Evolutionary conservation across 257 asterid species (phyloP).

Genomic region (Solanum pennellii): DNA sequence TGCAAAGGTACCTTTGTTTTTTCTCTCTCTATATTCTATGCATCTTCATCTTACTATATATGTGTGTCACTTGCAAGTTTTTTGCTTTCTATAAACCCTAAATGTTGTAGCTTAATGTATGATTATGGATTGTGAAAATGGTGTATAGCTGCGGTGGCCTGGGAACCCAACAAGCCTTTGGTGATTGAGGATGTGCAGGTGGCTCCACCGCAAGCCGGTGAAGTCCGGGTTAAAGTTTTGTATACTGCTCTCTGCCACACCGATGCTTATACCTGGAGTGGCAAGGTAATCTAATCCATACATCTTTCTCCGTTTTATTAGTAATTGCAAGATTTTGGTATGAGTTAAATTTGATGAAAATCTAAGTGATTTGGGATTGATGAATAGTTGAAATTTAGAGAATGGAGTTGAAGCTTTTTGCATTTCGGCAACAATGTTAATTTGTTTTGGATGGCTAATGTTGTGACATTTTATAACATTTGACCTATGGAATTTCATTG

Average conservation of each 20-base stretch:
- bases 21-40: neutral
- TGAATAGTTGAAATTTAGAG: too few relatives aligned
- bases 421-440: neutral
- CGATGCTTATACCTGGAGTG: constrained; percentile 94
- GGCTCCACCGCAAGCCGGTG: constrained; percentile 92
- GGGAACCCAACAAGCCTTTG: constrained; percentile 93
- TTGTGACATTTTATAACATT: neutral
- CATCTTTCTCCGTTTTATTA: neutral
- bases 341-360: neutral
- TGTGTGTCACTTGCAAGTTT: neutral
- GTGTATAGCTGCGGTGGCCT: constrained; percentile 82
- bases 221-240: constrained; percentile 67
- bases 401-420: neutral
- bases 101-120: neutral
- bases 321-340: neutral
- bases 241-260: constrained; percentile 87
- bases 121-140: neutral
- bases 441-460: too few relatives aligned
- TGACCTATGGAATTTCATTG: neutral
- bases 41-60: neutral
- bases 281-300: constrained; percentile 38
- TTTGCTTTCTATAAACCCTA: neutral
- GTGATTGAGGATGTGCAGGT: constrained; percentile 89
- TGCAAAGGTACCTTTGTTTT: constrained; percentile 56
- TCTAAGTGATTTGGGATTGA: neutral